Evolutionary conservation across 495 filamentous ascomycete genomes (phyloP).

Genomic region (Penicillium fimorum): DNA sequence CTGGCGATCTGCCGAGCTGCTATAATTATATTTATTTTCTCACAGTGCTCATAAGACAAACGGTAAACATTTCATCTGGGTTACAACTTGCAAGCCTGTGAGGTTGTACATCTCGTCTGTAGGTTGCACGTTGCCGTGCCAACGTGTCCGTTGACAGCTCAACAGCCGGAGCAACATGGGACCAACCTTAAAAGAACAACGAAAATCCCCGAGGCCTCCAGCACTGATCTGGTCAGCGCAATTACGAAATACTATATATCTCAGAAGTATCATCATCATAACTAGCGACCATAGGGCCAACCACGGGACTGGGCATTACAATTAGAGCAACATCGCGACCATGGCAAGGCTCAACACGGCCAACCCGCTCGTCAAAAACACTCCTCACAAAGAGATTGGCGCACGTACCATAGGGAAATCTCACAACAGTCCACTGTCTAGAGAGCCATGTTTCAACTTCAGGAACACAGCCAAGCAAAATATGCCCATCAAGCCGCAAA

Average conservation of each 20-base stretch:
- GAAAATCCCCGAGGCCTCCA: neutral
- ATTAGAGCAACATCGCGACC: neutral
- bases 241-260: neutral
- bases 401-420: neutral
- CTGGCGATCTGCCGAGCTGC: neutral
- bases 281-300: neutral
- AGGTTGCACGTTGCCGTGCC: conserved; percentile 16
- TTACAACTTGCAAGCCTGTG: neutral
- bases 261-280: neutral
- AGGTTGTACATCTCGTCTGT: neutral
- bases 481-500: neutral
- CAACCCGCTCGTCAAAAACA: conserved; percentile 7
- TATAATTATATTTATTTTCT: neutral
- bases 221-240: neutral
- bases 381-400: neutral
- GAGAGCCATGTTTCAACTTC: neutral
- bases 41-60: neutral
- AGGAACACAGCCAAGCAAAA: conserved; percentile 1
- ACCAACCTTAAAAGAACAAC: conserved; percentile 4
- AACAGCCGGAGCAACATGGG: neutral
- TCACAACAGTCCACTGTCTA: neutral
- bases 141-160: conserved; percentile 17
- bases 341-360: conserved; percentile 11
- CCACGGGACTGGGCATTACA: neutral
- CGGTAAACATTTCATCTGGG: neutral